These are phyloP conservation scores for Margaritispora aquatica DNA, from an alignment of 495 filamentous ascomycete genomes.

Conservation along the genomic window DNA sequence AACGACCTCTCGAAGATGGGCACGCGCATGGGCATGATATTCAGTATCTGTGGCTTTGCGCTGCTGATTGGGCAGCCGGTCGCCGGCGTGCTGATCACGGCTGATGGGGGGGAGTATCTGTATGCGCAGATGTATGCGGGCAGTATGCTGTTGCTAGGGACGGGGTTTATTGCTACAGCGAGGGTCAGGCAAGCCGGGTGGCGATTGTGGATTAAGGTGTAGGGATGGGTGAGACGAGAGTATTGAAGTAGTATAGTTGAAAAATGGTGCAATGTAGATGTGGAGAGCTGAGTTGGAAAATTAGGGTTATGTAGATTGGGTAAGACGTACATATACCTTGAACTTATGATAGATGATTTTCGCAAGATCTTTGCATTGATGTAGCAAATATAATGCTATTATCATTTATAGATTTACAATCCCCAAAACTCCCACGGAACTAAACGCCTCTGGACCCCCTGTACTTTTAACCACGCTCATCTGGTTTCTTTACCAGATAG, in stretches of 20 bases:
- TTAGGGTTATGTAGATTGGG: no score
- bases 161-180: not conserved
- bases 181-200: conserved; percentile 8
- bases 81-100: conserved; percentile 53
- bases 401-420: no score
- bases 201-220: not conserved
- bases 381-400: no score
- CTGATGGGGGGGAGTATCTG: conserved; percentile 42
- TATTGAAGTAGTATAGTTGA: not conserved
- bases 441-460: no score
- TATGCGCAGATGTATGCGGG: conserved; percentile 57
- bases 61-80: conserved; percentile 68
- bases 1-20: conserved; percentile 62
- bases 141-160: conserved; percentile 27
- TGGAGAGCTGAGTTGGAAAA: no score
- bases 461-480: no score
- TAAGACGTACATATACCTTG: no score
- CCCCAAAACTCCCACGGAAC: no score
- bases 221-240: not conserved
- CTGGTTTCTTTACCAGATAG: no score
- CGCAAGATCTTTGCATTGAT: no score
- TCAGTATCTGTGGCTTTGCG: conserved; percentile 61
- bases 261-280: not conserved
- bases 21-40: conserved; percentile 70
- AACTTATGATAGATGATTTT: no score